A percentile compares a stretch with the other conserved stretches of the same genome.
These are phyloP conservation scores for Trichoderma citrinoviride DNA, from an alignment of 2,329 filamentous ascomycete genomes.

Conservation along the genomic window DNA sequence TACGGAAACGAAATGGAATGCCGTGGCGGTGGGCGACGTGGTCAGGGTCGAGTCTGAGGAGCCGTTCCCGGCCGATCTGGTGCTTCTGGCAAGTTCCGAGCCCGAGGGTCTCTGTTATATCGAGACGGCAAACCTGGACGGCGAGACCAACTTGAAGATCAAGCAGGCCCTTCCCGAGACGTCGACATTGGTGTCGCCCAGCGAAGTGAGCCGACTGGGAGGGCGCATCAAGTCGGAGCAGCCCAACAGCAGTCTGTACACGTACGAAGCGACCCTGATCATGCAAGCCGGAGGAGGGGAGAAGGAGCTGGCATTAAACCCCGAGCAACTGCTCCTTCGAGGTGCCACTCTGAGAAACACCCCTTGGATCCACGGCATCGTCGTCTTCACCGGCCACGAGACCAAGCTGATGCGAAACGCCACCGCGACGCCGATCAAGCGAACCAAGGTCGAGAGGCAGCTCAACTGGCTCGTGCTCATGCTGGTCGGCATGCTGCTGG, in stretches of 20 bases:
- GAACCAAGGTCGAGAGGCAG: constrained; percentile 90
- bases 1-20: constrained; percentile 86
- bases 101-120: constrained; percentile 98
- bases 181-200: constrained; percentile 77
- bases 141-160: constrained; percentile 97
- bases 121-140: constrained; percentile 95
- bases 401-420: constrained; percentile 99
- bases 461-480: constrained; percentile 92
- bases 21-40: constrained; percentile 89
- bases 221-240: constrained; percentile 91
- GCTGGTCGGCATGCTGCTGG: constrained; percentile 78
- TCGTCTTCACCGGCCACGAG: constrained; percentile 92
- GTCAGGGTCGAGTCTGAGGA: constrained; percentile 91
- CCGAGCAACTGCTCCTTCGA: constrained; percentile 88
- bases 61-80: constrained; percentile 89
- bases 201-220: constrained; percentile 79
- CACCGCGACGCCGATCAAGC: constrained; percentile 94
- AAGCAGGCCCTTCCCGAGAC: constrained; percentile 97
- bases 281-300: constrained; percentile 88
- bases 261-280: constrained; percentile 93
- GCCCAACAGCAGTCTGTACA: constrained; percentile 97
- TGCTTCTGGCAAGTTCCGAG: constrained; percentile 90
- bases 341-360: constrained; percentile 94
- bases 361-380: constrained; percentile 92
- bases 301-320: constrained; percentile 84